Percentiles rank a stretch among this genome's conserved stretches.
Evolutionary conservation across 208 protist genomes (phyloP).

Genomic region (Trypanosoma vivax): DNA sequence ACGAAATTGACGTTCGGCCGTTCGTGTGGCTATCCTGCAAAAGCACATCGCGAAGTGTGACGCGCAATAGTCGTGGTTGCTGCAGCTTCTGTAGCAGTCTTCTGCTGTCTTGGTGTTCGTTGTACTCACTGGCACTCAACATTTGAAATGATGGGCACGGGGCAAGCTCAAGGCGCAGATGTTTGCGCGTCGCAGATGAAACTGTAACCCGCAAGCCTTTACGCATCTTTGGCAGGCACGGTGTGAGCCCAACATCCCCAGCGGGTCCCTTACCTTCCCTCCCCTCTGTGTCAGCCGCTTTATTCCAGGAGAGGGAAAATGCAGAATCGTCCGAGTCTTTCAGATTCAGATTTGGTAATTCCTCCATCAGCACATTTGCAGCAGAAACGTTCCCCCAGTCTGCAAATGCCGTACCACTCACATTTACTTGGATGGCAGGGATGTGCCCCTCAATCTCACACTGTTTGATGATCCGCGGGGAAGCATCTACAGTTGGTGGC

Average conservation of each 20-base stretch:
- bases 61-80: constrained; percentile 57
- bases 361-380: constrained; percentile 48
- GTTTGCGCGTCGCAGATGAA: constrained; percentile 31
- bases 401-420: constrained; percentile 47
- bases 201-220: constrained; percentile 33
- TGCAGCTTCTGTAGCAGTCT: constrained; percentile 47
- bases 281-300: too few species aligned
- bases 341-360: constrained; percentile 60
- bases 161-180: constrained; percentile 56
- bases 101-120: constrained; percentile 73
- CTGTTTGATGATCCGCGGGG: constrained; percentile 64
- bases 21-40: constrained; percentile 50
- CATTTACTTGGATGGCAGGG: constrained; percentile 51
- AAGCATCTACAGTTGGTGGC: constrained; percentile 29
- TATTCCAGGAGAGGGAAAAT: too few species aligned
- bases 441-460: constrained; percentile 81
- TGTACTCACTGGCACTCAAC: constrained; percentile 69
- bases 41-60: constrained; percentile 55
- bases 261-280: background rate
- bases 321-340: background rate
- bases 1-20: constrained; percentile 14
- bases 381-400: constrained; percentile 11
- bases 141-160: constrained; percentile 72
- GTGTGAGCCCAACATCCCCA: constrained; percentile 44
- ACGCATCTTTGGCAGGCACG: constrained; percentile 53